A percentile compares a stretch with the other conserved stretches of the same genome.
Evolutionary conservation across 2,329 filamentous ascomycete species (phyloP).

Genomic region (Colletotrichum sp.): DNA sequence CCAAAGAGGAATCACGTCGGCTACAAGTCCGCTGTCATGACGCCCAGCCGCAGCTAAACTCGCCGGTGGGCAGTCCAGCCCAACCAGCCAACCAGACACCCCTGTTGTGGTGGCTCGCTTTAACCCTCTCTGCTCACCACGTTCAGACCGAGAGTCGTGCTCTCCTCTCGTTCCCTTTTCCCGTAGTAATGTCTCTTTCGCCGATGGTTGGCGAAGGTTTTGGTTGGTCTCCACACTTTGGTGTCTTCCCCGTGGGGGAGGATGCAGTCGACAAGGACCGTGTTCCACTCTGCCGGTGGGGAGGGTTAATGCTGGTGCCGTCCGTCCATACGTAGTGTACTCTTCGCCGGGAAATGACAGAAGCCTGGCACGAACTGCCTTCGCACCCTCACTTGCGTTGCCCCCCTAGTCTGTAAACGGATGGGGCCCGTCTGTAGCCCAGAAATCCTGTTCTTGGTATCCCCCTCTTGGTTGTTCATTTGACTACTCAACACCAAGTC

Average conservation of each 20-base stretch:
- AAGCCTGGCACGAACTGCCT: not conserved
- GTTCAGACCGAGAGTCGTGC: not conserved
- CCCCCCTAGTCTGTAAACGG: not conserved
- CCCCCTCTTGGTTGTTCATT: not conserved
- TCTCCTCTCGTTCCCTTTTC: not conserved
- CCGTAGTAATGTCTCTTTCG: not conserved
- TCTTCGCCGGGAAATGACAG: not conserved
- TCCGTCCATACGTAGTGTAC: not conserved
- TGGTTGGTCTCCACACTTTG: not conserved
- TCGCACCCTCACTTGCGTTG: not conserved
- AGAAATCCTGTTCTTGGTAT: conserved; percentile 7
- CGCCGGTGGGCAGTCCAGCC: not conserved
- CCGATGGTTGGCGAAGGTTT: not conserved
- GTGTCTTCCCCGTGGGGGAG: not conserved
- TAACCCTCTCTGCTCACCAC: conserved; percentile 6
- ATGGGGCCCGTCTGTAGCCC: not conserved
- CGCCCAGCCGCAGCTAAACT: not conserved
- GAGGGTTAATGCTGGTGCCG: not conserved
- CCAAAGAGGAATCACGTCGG: not conserved
- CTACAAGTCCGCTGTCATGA: not conserved
- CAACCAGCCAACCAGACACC: not conserved
- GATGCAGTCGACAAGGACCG: not conserved
- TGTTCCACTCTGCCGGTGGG: not conserved
- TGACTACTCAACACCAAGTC: not conserved
- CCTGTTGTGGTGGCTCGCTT: not conserved